phyloP scores from a whole-genome alignment of 192 early-diverging fungal species.

The Rhizophlyctis rosea region DNA sequence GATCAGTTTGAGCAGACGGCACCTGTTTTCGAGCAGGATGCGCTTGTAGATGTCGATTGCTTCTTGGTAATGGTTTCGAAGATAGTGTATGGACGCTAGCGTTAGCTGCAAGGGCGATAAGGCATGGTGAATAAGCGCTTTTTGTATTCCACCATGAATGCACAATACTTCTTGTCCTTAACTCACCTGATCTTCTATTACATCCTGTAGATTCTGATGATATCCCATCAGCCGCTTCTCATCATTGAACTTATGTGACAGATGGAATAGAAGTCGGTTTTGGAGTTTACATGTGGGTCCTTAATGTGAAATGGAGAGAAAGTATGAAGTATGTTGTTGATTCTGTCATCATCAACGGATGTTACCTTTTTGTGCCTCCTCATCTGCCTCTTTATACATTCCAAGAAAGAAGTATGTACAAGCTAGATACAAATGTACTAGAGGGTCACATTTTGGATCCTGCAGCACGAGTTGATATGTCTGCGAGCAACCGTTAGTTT shows the following conservation, averaged over 20 bases:
- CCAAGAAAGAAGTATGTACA: constrained; percentile 61
- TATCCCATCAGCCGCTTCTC: constrained; percentile 63
- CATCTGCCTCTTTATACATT: constrained; percentile 61
- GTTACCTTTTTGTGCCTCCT: constrained; percentile 51
- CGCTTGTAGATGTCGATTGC: constrained; percentile 66
- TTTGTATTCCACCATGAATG: neutral
- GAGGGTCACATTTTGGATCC: constrained; percentile 43
- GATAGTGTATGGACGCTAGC: constrained; percentile 60
- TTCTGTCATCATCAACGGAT: neutral
- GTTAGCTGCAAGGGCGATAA: constrained; percentile 27
- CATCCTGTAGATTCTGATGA: constrained; percentile 59
- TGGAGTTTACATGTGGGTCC: constrained; percentile 61
- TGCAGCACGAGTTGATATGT: constrained; percentile 41
- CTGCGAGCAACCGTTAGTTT: no score
- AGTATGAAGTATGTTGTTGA: constrained; percentile 7
- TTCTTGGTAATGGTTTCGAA: constrained; percentile 63
- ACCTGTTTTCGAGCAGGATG: constrained; percentile 56
- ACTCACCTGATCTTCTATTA: constrained; percentile 58
- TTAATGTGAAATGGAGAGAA: constrained; percentile 6
- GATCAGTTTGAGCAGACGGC: neutral
- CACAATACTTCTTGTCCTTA: no score
- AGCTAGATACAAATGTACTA: constrained; percentile 52
- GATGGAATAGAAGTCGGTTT: constrained; percentile 58
- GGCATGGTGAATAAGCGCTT: constrained; percentile 1
- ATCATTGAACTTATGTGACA: constrained; percentile 65